Evolutionary conservation across 2,329 filamentous ascomycete genomes (phyloP).

Genomic region (Botryotinia convoluta): DNA sequence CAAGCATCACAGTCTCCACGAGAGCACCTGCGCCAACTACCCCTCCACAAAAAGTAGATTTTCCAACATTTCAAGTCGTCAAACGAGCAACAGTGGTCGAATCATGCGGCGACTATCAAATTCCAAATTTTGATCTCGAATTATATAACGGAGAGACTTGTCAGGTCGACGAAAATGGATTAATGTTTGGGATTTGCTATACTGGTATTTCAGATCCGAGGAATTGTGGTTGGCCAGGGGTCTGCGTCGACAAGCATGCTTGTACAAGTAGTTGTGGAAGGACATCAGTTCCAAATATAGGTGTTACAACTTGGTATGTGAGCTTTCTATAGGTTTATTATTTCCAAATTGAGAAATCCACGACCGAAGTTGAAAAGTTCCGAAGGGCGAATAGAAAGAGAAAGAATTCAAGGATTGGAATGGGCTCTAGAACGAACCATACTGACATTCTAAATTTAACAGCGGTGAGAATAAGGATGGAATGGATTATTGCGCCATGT

Average conservation of each 20-base stretch:
- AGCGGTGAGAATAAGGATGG: not conserved
- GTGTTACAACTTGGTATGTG: slow-evolving; percentile 9
- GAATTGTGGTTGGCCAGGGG: not conserved
- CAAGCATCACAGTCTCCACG: not conserved
- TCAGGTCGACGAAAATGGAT: slow-evolving; percentile 5
- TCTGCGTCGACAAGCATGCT: not conserved
- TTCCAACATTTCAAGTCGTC: not conserved
- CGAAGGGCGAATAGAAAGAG: not conserved
- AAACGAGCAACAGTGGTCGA: not conserved
- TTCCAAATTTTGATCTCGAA: not conserved
- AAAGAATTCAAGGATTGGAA: not conserved
- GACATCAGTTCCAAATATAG: slow-evolving; percentile 5
- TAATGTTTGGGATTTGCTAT: not conserved
- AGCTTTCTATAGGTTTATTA: not conserved
- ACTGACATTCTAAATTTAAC: not conserved
- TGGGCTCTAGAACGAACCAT: not conserved
- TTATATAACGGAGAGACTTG: not conserved
- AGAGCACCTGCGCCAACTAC: not conserved
- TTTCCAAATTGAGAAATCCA: not conserved
- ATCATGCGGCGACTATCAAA: not conserved
- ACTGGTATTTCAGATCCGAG: not conserved
- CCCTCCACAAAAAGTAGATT: not conserved
- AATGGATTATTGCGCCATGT: not conserved
- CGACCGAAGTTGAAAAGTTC: not conserved
- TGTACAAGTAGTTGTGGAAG: slow-evolving; percentile 12